Percentiles rank a stretch among this genome's conserved stretches.
These are phyloP conservation scores for Trametes sp. DNA, from an alignment of 1,284 basidiomycete genomes.

Conservation along the genomic window DNA sequence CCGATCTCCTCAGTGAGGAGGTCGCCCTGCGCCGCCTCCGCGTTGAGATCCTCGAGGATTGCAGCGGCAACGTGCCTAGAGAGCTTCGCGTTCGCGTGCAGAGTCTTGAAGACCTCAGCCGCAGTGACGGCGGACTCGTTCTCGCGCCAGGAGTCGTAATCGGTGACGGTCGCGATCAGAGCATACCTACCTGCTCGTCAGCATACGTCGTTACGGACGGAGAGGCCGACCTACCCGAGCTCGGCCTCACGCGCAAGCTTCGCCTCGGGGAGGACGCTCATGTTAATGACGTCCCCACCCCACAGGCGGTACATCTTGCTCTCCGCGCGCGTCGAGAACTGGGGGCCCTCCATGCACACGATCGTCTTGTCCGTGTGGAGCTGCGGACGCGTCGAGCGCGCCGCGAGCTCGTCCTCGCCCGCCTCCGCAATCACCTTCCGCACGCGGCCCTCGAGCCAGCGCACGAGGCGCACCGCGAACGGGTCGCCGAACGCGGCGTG, in stretches of 20 bases:
- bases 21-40: conserved; percentile 57
- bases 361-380: conserved; percentile 87
- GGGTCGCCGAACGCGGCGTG: conserved; percentile 96
- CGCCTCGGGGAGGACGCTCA: conserved; percentile 95
- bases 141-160: conserved; percentile 92
- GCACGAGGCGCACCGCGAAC: conserved; percentile 72
- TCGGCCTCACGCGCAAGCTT: conserved; percentile 97
- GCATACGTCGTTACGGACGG: conserved; percentile 2
- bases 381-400: conserved; percentile 61
- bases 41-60: conserved; percentile 82
- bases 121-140: conserved; percentile 86
- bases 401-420: conserved; percentile 35
- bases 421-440: conserved; percentile 66
- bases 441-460: conserved; percentile 76
- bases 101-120: conserved; percentile 88
- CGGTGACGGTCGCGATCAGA: conserved; percentile 89
- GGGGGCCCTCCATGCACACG: conserved; percentile 97
- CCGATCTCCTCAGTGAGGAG: conserved; percentile 75
- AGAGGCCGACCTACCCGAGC: conserved; percentile 66
- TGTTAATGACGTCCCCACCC: conserved; percentile 96
- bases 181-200: conserved; percentile 68
- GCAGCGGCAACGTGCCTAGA: conserved; percentile 79
- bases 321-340: conserved; percentile 95
- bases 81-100: conserved; percentile 86
- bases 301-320: conserved; percentile 92